These are phyloP conservation scores for Trypanosoma grayi DNA, from an alignment of 208 protist species.

Conservation along the genomic window DNA sequence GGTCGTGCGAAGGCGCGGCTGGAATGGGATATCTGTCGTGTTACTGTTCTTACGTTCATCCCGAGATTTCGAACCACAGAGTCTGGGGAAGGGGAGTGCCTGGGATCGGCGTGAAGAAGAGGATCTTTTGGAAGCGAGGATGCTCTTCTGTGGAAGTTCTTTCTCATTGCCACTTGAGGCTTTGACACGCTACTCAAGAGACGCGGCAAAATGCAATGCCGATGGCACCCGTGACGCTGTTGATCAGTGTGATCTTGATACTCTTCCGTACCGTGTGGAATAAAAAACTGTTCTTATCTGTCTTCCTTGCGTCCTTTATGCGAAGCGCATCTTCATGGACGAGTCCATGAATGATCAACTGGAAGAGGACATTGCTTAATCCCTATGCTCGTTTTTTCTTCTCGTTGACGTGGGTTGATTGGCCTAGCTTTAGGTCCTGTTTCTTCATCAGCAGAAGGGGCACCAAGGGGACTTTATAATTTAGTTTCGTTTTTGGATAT, in stretches of 20 bases:
- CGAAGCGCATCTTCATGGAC: no score
- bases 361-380: no score
- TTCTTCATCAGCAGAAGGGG: no score
- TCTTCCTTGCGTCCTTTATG: no score
- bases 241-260: neutral
- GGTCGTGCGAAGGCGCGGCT: constrained; percentile 28
- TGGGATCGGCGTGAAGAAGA: constrained; percentile 4
- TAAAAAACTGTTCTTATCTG: no score
- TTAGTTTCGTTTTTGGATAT: neutral
- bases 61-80: neutral
- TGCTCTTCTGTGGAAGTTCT: neutral
- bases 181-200: constrained; percentile 11
- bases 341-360: no score
- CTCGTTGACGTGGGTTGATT: no score
- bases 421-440: no score
- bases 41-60: constrained; percentile 24
- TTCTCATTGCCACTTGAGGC: constrained; percentile 7
- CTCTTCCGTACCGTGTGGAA: no score
- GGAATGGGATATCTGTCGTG: constrained; percentile 43
- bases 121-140: constrained; percentile 7
- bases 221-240: neutral
- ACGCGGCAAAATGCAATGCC: neutral
- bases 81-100: neutral
- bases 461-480: no score
- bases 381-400: no score